Conservation (phyloP, 345 rosid genomes). For the Salix koriyanagi region DNA sequence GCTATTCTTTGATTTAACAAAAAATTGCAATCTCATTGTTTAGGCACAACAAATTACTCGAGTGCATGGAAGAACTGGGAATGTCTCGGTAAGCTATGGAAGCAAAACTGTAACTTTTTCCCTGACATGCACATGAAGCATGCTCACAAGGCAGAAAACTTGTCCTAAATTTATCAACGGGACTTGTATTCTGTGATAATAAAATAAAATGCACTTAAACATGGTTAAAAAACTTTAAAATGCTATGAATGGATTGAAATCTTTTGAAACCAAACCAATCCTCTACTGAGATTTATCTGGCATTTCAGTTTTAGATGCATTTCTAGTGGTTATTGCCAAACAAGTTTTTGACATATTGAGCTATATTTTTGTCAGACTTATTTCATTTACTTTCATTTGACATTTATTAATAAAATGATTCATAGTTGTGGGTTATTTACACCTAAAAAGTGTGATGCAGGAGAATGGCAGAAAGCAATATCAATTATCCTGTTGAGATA, state of each 20-base stretch:
- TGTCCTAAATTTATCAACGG: not conserved
- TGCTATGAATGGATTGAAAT: not conserved
- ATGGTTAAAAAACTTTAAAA: not conserved
- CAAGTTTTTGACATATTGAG: not conserved
- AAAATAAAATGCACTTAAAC: not conserved
- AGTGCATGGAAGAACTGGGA: constrained; percentile 67
- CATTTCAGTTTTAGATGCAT: constrained; percentile 5
- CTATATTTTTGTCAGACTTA: too few species aligned
- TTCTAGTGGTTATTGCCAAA: not conserved
- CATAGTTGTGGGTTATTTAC: constrained; percentile 10
- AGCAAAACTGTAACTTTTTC: constrained; percentile 1
- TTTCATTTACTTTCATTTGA: not conserved
- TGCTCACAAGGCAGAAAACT: not conserved
- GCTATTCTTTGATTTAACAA: constrained; percentile 3
- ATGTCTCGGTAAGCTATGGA: constrained; percentile 52
- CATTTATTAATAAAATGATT: constrained; percentile 8
- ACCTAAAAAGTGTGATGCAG: constrained; percentile 41
- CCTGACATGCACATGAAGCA: not conserved
- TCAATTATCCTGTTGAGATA: constrained; percentile 28
- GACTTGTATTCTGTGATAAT: not conserved
- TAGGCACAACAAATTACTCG: constrained; percentile 75
- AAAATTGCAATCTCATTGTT: constrained; percentile 15
- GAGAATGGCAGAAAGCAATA: constrained; percentile 34
- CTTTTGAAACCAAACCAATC: not conserved
- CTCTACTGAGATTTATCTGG: not conserved